These are phyloP conservation scores for Margaritispora aquatica DNA, from an alignment of 495 filamentous ascomycete genomes.

Conservation along the genomic window DNA sequence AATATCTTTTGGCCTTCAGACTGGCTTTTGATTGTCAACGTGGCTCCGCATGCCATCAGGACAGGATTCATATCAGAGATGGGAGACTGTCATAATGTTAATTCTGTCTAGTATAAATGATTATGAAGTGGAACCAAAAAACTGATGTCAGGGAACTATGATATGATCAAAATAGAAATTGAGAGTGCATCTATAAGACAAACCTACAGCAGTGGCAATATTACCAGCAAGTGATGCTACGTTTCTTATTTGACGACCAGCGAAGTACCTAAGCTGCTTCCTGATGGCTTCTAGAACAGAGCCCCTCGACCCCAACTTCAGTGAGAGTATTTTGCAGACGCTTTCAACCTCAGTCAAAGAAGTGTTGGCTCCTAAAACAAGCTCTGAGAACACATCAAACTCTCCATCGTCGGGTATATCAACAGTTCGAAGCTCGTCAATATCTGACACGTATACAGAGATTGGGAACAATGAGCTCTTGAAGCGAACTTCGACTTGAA, in stretches of 20 bases:
- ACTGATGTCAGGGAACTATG: too few relatives aligned
- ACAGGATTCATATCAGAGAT: conserved; percentile 37
- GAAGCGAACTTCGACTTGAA: conserved; percentile 34
- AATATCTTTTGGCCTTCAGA: conserved; percentile 22
- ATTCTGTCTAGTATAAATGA: too few relatives aligned
- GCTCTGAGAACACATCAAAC: conserved; percentile 7
- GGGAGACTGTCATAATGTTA: conserved; percentile 23
- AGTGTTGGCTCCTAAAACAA: conserved; percentile 30
- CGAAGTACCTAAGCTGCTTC: conserved; percentile 36
- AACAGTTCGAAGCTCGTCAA: conserved; percentile 31
- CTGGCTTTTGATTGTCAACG: conserved; percentile 24
- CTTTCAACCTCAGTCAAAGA: conserved; percentile 30
- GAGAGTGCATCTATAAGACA: neutral
- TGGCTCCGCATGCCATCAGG: conserved; percentile 29
- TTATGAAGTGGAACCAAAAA: too few relatives aligned
- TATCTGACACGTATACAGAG: conserved; percentile 33
- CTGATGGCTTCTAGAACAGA: conserved; percentile 30
- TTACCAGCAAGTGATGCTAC: conserved; percentile 35
- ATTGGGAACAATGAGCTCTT: conserved; percentile 30
- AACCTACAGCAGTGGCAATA: conserved; percentile 28
- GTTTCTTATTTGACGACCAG: conserved; percentile 36
- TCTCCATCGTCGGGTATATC: conserved; percentile 16
- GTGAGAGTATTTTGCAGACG: conserved; percentile 30
- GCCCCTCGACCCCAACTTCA: conserved; percentile 28
- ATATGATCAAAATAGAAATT: neutral